Evolutionary conservation across 2,329 filamentous ascomycete genomes (phyloP).

Genomic region (Nannizziopsis arthrosporioides): DNA sequence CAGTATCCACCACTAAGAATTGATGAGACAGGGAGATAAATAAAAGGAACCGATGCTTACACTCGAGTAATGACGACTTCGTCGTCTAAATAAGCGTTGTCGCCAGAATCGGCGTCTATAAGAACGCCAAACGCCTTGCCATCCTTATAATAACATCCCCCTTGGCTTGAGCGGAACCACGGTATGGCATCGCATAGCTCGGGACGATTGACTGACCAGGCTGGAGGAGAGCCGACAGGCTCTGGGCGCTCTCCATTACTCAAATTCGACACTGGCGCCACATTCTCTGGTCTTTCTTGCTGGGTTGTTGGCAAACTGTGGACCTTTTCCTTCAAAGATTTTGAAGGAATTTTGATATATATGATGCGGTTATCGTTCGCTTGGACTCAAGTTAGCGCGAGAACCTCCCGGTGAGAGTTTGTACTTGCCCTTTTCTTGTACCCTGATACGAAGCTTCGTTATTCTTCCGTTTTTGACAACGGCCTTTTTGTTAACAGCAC

Average conservation of each 20-base stretch:
- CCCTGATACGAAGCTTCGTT: neutral
- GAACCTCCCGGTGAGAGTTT: neutral
- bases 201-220: constrained; percentile 49
- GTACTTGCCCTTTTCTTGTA: neutral
- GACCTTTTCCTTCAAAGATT: neutral
- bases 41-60: constrained; percentile 31
- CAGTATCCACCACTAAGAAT: constrained; percentile 44
- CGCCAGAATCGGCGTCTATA: constrained; percentile 44
- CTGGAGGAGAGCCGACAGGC: constrained; percentile 32
- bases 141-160: constrained; percentile 44
- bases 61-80: constrained; percentile 54
- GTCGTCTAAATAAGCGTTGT: constrained; percentile 47
- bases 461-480: neutral
- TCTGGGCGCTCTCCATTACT: neutral
- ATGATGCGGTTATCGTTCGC: neutral
- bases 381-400: neutral
- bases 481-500: neutral
- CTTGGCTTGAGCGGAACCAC: constrained; percentile 52
- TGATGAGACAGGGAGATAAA: constrained; percentile 13
- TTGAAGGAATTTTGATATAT: neutral
- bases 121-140: constrained; percentile 47
- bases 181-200: constrained; percentile 52
- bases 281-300: neutral
- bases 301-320: neutral
- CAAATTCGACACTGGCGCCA: neutral